phyloP scores from a whole-genome alignment of 2,329 filamentous ascomycete genomes.

The Aureobasidium melanogenum region DNA sequence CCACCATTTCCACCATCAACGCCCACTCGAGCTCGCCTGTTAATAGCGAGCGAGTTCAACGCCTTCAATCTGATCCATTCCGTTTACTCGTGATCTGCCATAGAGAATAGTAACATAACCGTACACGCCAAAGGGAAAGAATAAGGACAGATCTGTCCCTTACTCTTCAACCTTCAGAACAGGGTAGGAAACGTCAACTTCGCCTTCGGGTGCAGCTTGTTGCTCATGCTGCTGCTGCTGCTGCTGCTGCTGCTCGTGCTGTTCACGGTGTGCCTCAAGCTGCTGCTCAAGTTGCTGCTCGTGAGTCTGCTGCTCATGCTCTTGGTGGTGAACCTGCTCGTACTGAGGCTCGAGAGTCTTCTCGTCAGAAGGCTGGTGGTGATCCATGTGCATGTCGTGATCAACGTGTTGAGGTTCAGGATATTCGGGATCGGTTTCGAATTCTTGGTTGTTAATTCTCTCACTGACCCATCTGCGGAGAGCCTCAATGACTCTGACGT shows the following conservation, averaged over 20 bases:
- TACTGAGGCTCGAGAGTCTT: conserved; percentile 1
- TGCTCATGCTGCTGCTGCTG: conserved; percentile 8
- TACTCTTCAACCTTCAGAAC: conserved; percentile 11
- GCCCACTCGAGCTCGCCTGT: background rate
- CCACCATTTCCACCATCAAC: background rate
- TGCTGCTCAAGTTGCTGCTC: conserved; percentile 2
- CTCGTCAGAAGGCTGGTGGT: conserved; percentile 13
- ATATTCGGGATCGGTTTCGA: conserved; percentile 28
- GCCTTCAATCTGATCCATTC: conserved; percentile 3
- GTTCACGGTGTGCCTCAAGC: too few relatives aligned
- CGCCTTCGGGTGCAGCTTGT: background rate
- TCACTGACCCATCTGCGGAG: conserved; percentile 50
- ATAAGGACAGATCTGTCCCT: background rate
- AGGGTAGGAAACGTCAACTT: conserved; percentile 6
- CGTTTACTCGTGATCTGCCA: background rate
- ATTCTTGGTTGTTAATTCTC: conserved; percentile 46
- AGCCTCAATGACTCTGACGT: conserved; percentile 54
- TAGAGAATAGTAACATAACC: background rate
- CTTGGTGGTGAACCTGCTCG: conserved; percentile 6
- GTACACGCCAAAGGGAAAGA: background rate
- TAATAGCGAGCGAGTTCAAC: background rate
- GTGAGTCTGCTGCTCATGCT: background rate
- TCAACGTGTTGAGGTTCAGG: conserved; percentile 12
- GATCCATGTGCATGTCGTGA: conserved; percentile 10
- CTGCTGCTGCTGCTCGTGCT: background rate